These are phyloP conservation scores for Vaccinium corymbosum DNA, from an alignment of 148 eudicot species.

Conservation along the genomic window DNA sequence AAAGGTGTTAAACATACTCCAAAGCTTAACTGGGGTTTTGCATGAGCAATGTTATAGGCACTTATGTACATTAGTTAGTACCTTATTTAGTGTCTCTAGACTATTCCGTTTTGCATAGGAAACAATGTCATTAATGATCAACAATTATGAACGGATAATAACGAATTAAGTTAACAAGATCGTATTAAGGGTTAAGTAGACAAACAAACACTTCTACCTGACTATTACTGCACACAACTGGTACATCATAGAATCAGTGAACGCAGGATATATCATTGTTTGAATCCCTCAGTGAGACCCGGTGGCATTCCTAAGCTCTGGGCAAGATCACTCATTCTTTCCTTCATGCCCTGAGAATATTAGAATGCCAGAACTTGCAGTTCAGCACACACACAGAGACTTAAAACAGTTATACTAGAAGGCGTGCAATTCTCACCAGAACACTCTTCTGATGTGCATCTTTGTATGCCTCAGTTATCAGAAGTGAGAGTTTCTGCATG, in stretches of 20 bases:
- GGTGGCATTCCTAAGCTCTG: constrained; percentile 88
- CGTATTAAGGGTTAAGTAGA: not conserved
- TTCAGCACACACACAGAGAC: not conserved
- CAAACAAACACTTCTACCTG: not conserved
- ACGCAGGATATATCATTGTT: constrained; percentile 23
- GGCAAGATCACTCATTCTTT: constrained; percentile 74
- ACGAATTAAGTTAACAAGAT: not conserved
- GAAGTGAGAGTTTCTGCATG: constrained; percentile 72
- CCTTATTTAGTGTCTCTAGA: too few relatives aligned
- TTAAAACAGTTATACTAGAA: too few relatives aligned
- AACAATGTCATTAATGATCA: too few relatives aligned
- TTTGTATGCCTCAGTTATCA: constrained; percentile 89
- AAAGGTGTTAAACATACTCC: too few relatives aligned
- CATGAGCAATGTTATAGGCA: too few relatives aligned
- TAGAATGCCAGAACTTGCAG: not conserved
- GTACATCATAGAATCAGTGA: not conserved
- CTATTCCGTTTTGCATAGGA: too few relatives aligned
- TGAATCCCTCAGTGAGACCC: constrained; percentile 58
- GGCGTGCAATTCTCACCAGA: constrained; percentile 37
- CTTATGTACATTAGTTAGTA: too few relatives aligned
- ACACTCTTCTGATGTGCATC: constrained; percentile 95
- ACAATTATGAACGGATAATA: too few relatives aligned
- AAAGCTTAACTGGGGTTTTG: too few relatives aligned
- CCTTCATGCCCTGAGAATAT: constrained; percentile 69
- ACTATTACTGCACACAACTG: constrained; percentile 24